Conservation (phyloP, 805 yeast genomes). For the Spathaspora hagerdaliae region DNA sequence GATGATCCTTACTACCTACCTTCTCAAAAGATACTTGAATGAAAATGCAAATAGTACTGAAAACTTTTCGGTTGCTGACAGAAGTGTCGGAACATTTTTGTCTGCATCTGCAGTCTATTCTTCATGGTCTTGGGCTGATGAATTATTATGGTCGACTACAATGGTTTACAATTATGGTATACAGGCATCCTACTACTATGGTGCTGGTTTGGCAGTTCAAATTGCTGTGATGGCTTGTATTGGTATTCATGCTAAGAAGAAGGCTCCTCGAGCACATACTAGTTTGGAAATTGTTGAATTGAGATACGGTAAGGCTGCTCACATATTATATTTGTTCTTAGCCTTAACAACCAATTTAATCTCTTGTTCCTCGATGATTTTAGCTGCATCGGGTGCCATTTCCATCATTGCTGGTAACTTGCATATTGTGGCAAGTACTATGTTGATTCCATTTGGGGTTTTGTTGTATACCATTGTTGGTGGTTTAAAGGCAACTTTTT, state of each 20-base stretch:
- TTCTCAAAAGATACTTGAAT: slow-evolving; percentile 18
- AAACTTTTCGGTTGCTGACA: slow-evolving; percentile 22
- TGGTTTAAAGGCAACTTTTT: slow-evolving; percentile 48
- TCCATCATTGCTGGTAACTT: slow-evolving; percentile 22
- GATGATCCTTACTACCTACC: slow-evolving; percentile 19
- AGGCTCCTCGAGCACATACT: slow-evolving; percentile 22
- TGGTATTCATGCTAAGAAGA: slow-evolving; percentile 23
- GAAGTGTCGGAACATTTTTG: slow-evolving; percentile 15
- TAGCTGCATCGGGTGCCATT: slow-evolving; percentile 23
- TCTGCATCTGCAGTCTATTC: slow-evolving; percentile 19
- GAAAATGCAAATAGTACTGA: slow-evolving; percentile 22
- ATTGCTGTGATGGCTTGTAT: slow-evolving; percentile 19
- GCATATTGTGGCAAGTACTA: slow-evolving; percentile 20
- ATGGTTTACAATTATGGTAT: slow-evolving; percentile 23
- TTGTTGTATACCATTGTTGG: slow-evolving; percentile 46
- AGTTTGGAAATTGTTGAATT: slow-evolving; percentile 22
- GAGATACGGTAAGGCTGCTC: slow-evolving; percentile 20
- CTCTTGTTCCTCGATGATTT: slow-evolving; percentile 21
- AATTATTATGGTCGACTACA: slow-evolving; percentile 19
- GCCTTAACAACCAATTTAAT: slow-evolving; percentile 18
- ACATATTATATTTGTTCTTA: slow-evolving; percentile 20
- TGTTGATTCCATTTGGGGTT: slow-evolving; percentile 32
- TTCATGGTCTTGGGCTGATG: slow-evolving; percentile 27
- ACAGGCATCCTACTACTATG: slow-evolving; percentile 19
- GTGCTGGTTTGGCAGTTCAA: slow-evolving; percentile 21